These are phyloP conservation scores for Curvularia sp. DNA, from an alignment of 2,329 filamentous ascomycete genomes.

Conservation along the genomic window DNA sequence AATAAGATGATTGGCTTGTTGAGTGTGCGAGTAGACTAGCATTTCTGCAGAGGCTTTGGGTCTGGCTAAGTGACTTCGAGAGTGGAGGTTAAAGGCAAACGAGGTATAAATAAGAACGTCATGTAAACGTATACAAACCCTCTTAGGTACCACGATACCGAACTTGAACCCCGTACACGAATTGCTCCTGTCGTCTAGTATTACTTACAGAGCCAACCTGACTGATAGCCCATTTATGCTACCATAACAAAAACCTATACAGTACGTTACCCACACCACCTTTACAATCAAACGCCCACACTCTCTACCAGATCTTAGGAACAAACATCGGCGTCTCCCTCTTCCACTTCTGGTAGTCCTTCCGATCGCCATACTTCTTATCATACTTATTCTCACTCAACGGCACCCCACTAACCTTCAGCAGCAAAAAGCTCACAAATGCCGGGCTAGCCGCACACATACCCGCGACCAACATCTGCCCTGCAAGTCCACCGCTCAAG, in stretches of 20 bases:
- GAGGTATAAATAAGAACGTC: not conserved
- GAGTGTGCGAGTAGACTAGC: not conserved
- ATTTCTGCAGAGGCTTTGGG: not conserved
- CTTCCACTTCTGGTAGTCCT: conserved; percentile 74
- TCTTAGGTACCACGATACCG: not conserved
- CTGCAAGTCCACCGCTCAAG: conserved; percentile 53
- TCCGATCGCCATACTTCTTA: conserved; percentile 65
- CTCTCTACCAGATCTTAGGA: conserved; percentile 61
- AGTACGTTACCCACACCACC: not conserved
- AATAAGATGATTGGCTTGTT: not conserved
- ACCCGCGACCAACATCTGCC: conserved; percentile 54
- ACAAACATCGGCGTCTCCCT: conserved; percentile 69
- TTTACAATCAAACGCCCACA: not conserved
- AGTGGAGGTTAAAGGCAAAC: not conserved
- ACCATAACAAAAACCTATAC: not conserved
- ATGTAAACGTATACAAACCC: not conserved
- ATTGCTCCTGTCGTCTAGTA: not conserved
- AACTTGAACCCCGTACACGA: not conserved
- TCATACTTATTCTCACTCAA: conserved; percentile 74
- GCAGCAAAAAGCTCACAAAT: conserved; percentile 68
- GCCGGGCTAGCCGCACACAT: conserved; percentile 67
- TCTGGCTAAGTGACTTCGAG: not conserved
- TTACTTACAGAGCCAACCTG: not conserved
- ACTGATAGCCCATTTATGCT: too few species aligned
- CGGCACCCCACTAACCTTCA: conserved; percentile 69